A percentile compares a stretch with the other conserved stretches of the same genome.
Conservation (phyloP, 2,329 filamentous ascomycete genomes). For the Aspergillus terreus region DNA sequence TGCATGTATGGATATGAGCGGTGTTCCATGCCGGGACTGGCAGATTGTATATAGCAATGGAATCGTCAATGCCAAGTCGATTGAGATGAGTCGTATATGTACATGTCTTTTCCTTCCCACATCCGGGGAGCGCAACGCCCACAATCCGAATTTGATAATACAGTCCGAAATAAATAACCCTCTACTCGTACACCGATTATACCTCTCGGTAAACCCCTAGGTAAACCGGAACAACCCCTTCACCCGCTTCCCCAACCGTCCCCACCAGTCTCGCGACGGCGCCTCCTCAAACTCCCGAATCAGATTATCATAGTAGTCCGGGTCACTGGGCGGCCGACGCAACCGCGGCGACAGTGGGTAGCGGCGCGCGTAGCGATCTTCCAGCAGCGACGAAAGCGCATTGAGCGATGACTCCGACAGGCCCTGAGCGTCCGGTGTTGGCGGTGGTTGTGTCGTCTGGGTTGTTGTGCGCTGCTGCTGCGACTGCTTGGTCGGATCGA, state of each 20-base stretch:
- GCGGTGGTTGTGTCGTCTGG: slow-evolving; percentile 8
- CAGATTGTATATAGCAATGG: not conserved
- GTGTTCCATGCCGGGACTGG: not conserved
- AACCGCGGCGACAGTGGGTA: slow-evolving; percentile 47
- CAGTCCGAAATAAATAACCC: slow-evolving; percentile 1
- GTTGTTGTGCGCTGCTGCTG: slow-evolving; percentile 5
- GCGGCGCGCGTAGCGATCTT: slow-evolving; percentile 53
- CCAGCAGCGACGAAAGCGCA: slow-evolving; percentile 58
- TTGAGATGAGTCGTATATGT: not conserved
- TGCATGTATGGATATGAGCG: not conserved
- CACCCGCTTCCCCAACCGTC: slow-evolving; percentile 44
- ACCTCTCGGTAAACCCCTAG: not conserved
- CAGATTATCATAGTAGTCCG: slow-evolving; percentile 52
- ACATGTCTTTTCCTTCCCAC: not conserved
- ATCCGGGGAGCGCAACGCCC: no score
- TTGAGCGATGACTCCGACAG: slow-evolving; percentile 46
- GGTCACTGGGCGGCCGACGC: slow-evolving; percentile 49
- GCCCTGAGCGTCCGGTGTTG: slow-evolving; percentile 8
- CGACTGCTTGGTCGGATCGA: slow-evolving; percentile 16
- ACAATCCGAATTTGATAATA: not conserved
- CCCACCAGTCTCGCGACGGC: slow-evolving; percentile 47
- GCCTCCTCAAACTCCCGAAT: slow-evolving; percentile 52
- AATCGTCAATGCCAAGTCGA: not conserved
- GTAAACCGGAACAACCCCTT: slow-evolving; percentile 47
- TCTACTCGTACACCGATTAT: not conserved